Base-by-base conservation (phyloP, 2,329 filamentous ascomycete species). In the Colletotrichum sp. region DNA sequence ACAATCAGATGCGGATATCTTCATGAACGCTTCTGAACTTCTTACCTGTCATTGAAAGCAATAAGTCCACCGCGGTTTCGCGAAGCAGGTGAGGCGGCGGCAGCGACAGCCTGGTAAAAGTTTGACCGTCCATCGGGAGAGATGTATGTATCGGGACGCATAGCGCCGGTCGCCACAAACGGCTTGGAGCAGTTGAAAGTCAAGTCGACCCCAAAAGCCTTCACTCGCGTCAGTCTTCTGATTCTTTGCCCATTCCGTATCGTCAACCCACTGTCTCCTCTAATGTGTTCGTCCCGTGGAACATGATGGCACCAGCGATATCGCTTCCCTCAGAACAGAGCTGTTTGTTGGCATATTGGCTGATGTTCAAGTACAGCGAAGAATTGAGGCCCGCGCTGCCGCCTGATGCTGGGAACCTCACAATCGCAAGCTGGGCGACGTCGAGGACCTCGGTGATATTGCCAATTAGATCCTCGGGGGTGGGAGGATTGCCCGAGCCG, bases 121-220 rank as follows among this genome's bases (percentile, higher is more conserved):
- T 91, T 91, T 60, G 88, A 84, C 5, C 88, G 88, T 0, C 89
- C 89, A 64, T 91, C 89, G 4, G 89, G 88, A 15, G 87, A 89
- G 67, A 90, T 81, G 3, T 88, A 89, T 0, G 89, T 90, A 2
- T 89, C 86, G 3, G 90, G 90, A 16, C 89, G 82, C 89, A 91
- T 91, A 26, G 89, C 86, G 12, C 89, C 89, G 1, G 89, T 89
- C 12, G 88, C 82, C 9, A 91, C 83, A 5, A 91, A 85, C 0
- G 89, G 89, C 79, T 91, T 90, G 57, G 82, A 84, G 58, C 87
- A 90, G 80, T 88, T 89, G 43, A 90, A 83, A 0, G 87, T 89
- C 2, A 88, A 81, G 67, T 90, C 86, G 24, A 91, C 82, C 79
- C 90, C 90, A 80, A 91, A 90, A 1, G 89, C 88, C 4, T 79